Conservation (phyloP, 2,329 filamentous ascomycete species). For the Phialophora macrospora region DNA sequence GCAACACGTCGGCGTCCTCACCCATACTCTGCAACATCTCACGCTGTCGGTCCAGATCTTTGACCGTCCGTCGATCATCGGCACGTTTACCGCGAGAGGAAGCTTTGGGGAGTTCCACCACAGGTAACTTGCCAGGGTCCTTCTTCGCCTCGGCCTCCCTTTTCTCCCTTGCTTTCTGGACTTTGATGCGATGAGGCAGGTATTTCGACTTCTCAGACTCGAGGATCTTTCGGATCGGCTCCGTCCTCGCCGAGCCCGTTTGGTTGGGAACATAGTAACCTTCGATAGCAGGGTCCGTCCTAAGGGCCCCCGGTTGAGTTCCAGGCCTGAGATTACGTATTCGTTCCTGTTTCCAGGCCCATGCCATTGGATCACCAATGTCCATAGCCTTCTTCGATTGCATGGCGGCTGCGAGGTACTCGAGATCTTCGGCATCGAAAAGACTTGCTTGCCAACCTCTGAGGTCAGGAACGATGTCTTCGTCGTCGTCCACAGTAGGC, state of each 20-base stretch:
- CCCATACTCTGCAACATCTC: conserved; percentile 69
- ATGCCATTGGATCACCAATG: conserved; percentile 64
- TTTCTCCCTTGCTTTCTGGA: conserved; percentile 87
- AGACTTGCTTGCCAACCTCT: conserved; percentile 72
- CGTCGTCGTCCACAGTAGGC: conserved; percentile 70
- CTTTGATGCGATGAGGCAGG: conserved; percentile 94
- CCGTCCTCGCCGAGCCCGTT: conserved; percentile 85
- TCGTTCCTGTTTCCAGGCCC: conserved; percentile 74
- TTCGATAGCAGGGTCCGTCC: conserved; percentile 51
- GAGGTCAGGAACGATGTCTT: conserved; percentile 67
- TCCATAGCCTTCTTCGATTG: conserved; percentile 53
- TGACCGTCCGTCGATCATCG: conserved; percentile 91
- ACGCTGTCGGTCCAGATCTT: conserved; percentile 94
- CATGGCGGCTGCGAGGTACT: conserved; percentile 58
- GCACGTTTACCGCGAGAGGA: conserved; percentile 92
- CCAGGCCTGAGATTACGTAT: conserved; percentile 71
- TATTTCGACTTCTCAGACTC: conserved; percentile 99
- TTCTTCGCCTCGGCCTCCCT: conserved; percentile 74
- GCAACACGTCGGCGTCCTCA: conserved; percentile 81
- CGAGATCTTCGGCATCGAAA: conserved; percentile 71
- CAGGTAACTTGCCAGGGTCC: conserved; percentile 71
- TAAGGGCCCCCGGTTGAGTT: conserved; percentile 46
- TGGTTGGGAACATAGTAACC: conserved; percentile 83
- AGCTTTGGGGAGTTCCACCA: conserved; percentile 78
- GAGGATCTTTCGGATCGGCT: conserved; percentile 92